Base-by-base conservation (phyloP, 805 yeast species). In the Scheffersomyces spartinae region DNA sequence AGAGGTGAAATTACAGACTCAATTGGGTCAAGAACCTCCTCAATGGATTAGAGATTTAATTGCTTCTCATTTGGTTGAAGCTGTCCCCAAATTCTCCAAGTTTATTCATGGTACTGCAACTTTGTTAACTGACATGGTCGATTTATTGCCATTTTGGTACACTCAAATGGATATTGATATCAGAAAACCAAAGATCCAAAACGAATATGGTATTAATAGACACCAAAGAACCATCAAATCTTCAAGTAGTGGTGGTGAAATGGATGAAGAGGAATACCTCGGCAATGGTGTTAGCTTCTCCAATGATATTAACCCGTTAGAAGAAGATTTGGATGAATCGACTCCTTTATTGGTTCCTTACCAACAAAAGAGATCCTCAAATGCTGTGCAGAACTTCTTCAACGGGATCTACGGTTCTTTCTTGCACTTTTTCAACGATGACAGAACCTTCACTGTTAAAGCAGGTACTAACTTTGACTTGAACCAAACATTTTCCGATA, bases 1-100 rank as follows among this genome's bases (percentile, higher is more conserved):
- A 40, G 99, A 91, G 61, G 98, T 91, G 32, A 91, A 91, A 56
- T 67, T 91, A 36, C 98, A 91, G 56, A 91, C 99, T 3, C 97
- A 91, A 61, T 46, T 91, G 56, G 98, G 98, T 29, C 99, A 91
- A 57, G 98, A 91, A 53, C 98, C 99, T 15, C 98, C 99, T 7
- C 76, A 70, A 34, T 91, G 99, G 99, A 94, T 91, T 25, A 71
- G 91, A 39, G 95, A 88, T 38, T 68, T 91, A 50, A 86, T 88
- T 18, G 61, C 86, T 0, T 78, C 93, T 15, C 98, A 91, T 52
- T 64, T 91, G 26, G 99, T 91, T 21, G 98, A 91, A 55, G 96
- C 96, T 2, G 95, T 91, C 21, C 98, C 98, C 15, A 91, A 91
- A 55, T 91, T 84, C 52, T 88, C 97, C 28, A 91, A 91, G 52